Conservation (phyloP, 2,329 filamentous ascomycete genomes). For the Geosmithia flava region DNA sequence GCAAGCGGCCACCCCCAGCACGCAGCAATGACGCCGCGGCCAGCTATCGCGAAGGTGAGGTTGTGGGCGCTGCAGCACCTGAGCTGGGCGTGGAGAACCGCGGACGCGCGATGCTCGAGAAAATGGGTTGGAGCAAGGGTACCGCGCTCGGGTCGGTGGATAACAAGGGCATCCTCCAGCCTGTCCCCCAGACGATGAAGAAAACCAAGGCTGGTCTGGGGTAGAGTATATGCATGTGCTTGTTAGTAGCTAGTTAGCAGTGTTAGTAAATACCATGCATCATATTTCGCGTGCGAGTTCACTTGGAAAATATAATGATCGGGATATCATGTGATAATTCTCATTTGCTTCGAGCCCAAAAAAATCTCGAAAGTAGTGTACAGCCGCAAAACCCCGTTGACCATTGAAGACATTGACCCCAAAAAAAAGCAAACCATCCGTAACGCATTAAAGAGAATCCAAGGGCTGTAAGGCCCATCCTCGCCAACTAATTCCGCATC, state of each 20-base stretch:
- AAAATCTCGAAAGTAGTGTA: slow-evolving; percentile 57
- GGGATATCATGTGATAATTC: slow-evolving; percentile 42
- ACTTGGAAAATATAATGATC: neutral
- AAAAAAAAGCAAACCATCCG: slow-evolving; percentile 53
- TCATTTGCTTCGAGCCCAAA: slow-evolving; percentile 46
- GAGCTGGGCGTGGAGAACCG: slow-evolving; percentile 75
- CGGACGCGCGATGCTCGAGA: slow-evolving; percentile 79
- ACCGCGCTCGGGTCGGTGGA: slow-evolving; percentile 70
- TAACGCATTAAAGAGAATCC: slow-evolving; percentile 62
- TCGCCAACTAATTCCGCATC: neutral
- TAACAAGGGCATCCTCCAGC: slow-evolving; percentile 80
- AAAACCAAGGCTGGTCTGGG: slow-evolving; percentile 75
- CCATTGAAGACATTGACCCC: slow-evolving; percentile 60
- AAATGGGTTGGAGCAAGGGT: slow-evolving; percentile 91
- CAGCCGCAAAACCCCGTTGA: slow-evolving; percentile 59
- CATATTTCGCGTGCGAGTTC: neutral
- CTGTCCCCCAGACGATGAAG: slow-evolving; percentile 80
- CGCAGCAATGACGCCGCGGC: slow-evolving; percentile 22
- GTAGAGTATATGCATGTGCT: slow-evolving; percentile 11
- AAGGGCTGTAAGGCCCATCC: slow-evolving; percentile 1
- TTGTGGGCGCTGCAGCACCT: slow-evolving; percentile 75
- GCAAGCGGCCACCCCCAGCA: slow-evolving; percentile 6
- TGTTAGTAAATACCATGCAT: neutral
- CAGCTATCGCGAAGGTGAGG: slow-evolving; percentile 69
- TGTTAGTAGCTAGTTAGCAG: neutral